Evolutionary conservation across 148 eudicot genomes (phyloP).

Genomic region (Selenicereus undatus): DNA sequence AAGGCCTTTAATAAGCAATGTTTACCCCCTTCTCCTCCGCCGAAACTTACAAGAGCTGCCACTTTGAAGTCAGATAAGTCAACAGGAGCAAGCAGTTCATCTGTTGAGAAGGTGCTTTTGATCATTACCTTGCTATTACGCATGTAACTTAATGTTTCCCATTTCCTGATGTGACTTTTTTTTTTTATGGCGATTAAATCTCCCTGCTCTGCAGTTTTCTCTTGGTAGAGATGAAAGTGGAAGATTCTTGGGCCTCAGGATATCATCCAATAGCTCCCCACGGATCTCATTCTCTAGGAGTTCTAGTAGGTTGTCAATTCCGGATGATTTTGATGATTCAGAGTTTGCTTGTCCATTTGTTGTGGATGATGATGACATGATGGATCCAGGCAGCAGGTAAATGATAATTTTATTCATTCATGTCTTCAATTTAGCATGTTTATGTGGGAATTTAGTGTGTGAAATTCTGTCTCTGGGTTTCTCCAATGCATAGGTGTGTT

Average conservation of each 20-base stretch:
- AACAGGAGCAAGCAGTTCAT: conserved; percentile 39
- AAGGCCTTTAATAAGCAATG: conserved; percentile 43
- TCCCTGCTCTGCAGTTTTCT: conserved; percentile 43
- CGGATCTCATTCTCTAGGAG: conserved; percentile 65
- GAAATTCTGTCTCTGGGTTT: conserved; percentile 1
- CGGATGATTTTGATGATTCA: conserved; percentile 69
- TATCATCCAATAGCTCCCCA: conserved; percentile 59
- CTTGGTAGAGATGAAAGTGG: conserved; percentile 59
- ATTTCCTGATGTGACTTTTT: not conserved
- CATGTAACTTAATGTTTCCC: not conserved
- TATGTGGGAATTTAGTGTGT: not conserved
- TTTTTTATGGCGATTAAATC: not conserved
- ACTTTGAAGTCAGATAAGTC: conserved; percentile 42
- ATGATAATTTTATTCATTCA: not conserved
- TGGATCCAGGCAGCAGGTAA: conserved; percentile 64
- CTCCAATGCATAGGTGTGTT: not conserved
- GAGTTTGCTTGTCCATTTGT: conserved; percentile 83
- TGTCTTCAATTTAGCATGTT: not conserved
- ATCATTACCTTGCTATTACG: not conserved
- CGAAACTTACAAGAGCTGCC: conserved; percentile 45
- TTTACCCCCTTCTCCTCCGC: conserved; percentile 62
- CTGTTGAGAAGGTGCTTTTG: conserved; percentile 55
- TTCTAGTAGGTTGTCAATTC: conserved; percentile 68
- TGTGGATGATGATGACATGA: conserved; percentile 63
- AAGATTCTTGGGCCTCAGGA: conserved; percentile 39